phyloP scores from a whole-genome alignment of 2,329 filamentous ascomycete species.

The Diaporthe vexans region DNA sequence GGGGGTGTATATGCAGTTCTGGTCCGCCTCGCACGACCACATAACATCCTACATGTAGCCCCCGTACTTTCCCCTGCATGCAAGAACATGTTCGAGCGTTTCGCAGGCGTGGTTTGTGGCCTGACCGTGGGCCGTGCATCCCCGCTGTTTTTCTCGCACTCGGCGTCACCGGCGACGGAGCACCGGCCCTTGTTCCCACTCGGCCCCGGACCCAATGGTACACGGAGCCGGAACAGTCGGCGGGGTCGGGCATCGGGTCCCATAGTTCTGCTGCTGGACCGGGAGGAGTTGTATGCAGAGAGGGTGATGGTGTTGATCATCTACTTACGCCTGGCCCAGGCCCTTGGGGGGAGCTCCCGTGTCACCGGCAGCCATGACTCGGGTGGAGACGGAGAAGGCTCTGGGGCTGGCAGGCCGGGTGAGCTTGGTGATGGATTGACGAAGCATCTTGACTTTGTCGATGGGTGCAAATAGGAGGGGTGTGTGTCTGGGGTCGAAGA shows the following conservation, averaged over 20 bases:
- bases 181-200: conserved; percentile 22
- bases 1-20: not conserved
- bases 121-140: conserved; percentile 22
- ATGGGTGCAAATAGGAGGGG: conserved; percentile 13
- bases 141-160: conserved; percentile 27
- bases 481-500: conserved; percentile 7
- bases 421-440: conserved; percentile 70
- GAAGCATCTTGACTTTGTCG: conserved; percentile 70
- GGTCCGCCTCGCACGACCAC: not conserved
- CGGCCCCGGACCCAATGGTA: conserved; percentile 4
- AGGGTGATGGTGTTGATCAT: not conserved
- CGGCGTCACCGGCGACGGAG: conserved; percentile 20
- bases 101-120: conserved; percentile 22
- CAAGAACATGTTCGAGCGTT: not conserved
- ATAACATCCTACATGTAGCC: not conserved
- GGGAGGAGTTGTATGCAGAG: not conserved
- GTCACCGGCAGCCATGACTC: conserved; percentile 78
- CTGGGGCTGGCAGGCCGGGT: conserved; percentile 66
- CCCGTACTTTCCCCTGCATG: not conserved
- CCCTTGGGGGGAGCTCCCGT: conserved; percentile 72
- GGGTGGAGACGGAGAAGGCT: conserved; percentile 74
- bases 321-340: conserved; percentile 67
- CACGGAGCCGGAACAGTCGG: not conserved
- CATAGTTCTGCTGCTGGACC: not conserved
- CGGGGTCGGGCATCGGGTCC: not conserved